Evolutionary conservation across 306 rosid genomes (phyloP), one percentile per base, ranked within the genome.

Genomic region (Cotoneaster glaucophyllus): DNA sequence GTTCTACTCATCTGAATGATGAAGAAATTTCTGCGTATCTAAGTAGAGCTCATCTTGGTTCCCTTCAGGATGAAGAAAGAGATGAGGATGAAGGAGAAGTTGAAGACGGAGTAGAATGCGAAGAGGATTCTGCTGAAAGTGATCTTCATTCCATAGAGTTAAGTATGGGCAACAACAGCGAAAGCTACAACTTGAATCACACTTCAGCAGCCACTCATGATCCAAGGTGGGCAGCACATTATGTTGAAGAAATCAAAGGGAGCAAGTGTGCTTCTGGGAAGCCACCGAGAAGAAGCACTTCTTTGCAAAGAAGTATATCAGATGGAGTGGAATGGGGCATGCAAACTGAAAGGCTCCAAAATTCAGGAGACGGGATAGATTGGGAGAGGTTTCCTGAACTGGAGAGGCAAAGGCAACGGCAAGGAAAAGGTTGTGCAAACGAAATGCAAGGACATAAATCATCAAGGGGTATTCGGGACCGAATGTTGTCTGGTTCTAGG

Each of bases 61-160:
- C 84, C 73, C 74, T 81, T 79, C 87, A 72, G 68, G 84, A 70
- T 50, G 97, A 87, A 44, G 87, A 82, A 76, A 84, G 82, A 82
- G 93, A 89, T 11, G 97, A 86, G 57, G 93, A 86, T 53, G 93
- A 75, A 22, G 97, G 98, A 64, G 98, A 88, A 82, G 97, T 92
- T 44, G 97, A 88, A 64, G 86, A 92, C 64, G 91, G 88, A 59
- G 82, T 79, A 64, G 96, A 89, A 77, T 87, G 86, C 4, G 89
- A 83, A 84, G 97, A 89, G 74, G 97, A 88, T 76, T 92, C 91
- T 13, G 93, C 87, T 58, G 97, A 96, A 70, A 96, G 97, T 76
- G 99, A 96, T 80, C 87, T 96, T 80, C 96, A 93, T 86, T 96
- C 98, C 43, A 89, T 90, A 73, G 99, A 96, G 79, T 77, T 96